These are phyloP conservation scores for Scedosporium boydii DNA, from an alignment of 2,329 filamentous ascomycete species.

Conservation along the genomic window DNA sequence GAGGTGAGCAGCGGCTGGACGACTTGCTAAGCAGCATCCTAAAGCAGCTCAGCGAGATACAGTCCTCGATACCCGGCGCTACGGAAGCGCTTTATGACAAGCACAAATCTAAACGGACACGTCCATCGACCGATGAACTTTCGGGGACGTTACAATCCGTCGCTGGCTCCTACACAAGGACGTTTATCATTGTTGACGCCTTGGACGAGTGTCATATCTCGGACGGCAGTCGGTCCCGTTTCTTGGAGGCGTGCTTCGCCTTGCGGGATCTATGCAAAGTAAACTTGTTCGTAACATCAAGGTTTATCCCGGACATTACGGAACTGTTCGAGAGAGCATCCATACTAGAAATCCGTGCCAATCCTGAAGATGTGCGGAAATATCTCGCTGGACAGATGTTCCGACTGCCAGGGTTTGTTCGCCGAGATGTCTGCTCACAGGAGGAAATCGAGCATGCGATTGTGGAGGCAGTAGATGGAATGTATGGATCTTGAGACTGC, in stretches of 20 bases:
- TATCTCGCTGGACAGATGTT: background rate
- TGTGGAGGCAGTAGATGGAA: slow-evolving; percentile 3
- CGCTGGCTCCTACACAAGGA: accelerated
- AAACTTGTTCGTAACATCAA: background rate
- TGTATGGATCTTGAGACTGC: background rate
- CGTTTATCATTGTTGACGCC: background rate
- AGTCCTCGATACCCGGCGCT: background rate
- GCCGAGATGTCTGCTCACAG: background rate
- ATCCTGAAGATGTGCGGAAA: slow-evolving; percentile 6
- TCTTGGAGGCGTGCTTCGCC: slow-evolving; percentile 1
- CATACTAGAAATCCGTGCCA: slow-evolving; percentile 8
- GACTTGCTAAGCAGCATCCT: slow-evolving; percentile 19
- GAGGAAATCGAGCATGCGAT: slow-evolving; percentile 9
- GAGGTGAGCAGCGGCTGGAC: slow-evolving; percentile 14
- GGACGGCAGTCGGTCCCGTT: background rate
- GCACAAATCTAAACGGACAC: background rate
- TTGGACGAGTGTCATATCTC: slow-evolving; percentile 12
- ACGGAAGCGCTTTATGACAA: slow-evolving; percentile 4
- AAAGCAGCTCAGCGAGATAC: slow-evolving; percentile 22
- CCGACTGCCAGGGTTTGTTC: slow-evolving; percentile 1
- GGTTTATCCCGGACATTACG: slow-evolving; percentile 8
- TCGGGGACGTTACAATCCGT: background rate
- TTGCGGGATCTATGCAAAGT: background rate
- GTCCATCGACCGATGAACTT: slow-evolving; percentile 5
- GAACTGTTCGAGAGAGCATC: background rate